These are phyloP conservation scores for Dactylellina parvicollis DNA, from an alignment of 2,329 filamentous ascomycete species.

Conservation along the genomic window DNA sequence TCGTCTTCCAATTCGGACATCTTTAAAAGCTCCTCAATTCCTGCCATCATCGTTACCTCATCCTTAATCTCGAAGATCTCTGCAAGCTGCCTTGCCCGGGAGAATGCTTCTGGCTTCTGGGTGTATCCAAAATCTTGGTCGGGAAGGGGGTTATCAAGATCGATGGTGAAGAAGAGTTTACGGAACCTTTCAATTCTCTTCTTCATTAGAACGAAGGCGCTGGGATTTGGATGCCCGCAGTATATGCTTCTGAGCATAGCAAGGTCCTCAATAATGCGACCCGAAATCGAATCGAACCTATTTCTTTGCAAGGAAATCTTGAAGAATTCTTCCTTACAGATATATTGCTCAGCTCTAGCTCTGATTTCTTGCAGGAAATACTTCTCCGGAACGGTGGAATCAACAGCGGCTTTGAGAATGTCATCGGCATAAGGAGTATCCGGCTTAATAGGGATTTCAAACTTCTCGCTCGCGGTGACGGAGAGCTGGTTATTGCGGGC, in stretches of 20 bases:
- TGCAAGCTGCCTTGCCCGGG: not conserved
- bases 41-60: not conserved
- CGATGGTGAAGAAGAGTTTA: slow-evolving; percentile 8
- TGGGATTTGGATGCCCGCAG: not conserved
- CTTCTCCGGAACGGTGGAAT: slow-evolving; percentile 14
- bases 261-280: slow-evolving; percentile 11
- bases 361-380: slow-evolving; percentile 22
- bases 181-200: slow-evolving; percentile 22
- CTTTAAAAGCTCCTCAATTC: not conserved
- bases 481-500: not conserved
- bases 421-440: slow-evolving; percentile 41
- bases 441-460: slow-evolving; percentile 15
- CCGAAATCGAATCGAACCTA: not conserved
- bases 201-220: slow-evolving; percentile 5
- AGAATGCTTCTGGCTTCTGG: not conserved
- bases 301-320: not conserved
- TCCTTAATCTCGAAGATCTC: slow-evolving; percentile 12
- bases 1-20: not conserved
- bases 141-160: not conserved
- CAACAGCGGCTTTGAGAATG: slow-evolving; percentile 31
- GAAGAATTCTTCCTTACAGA: slow-evolving; percentile 16
- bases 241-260: not conserved
- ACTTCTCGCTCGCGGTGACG: not conserved
- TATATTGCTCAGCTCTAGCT: slow-evolving; percentile 19
- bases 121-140: not conserved